Base-by-base conservation (phyloP, 176 grass and related monocot genomes). In the Carex parvula region DNA sequence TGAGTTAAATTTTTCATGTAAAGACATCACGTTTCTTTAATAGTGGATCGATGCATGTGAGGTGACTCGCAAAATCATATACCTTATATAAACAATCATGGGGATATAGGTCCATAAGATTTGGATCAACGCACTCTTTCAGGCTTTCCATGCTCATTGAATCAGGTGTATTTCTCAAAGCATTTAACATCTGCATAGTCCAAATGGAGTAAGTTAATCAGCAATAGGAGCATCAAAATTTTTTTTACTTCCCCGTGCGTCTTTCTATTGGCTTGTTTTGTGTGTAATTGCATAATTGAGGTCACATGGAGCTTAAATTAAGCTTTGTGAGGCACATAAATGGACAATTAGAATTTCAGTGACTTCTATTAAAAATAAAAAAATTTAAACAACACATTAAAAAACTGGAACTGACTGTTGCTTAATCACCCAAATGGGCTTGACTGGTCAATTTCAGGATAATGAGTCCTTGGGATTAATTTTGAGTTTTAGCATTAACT, bases 81-180 rank as follows among this genome's bases (percentile, higher is more conserved):
- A 99, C 96, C 93, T 99, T 95, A 68, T 81, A 95, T 32, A 93
- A 83, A 65, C 93, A 99, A 60, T 99, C 96, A 81, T 89, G 85
- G 80, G 96, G 96, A 87, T 99, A 95, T 33, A 99, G 64, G 65
- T 95, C 87, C 87, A 90, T 90, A 56, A 99, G 82, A 87, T 91
- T 99, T 62, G 66, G 85, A 78, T 99, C 96, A 74, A 95, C 84
- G 9, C 84, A 90, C 24, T 89, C 86, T 81, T 90, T 99, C 70
- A 95, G 64, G 83, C 89, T 90, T 37, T 85, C 91, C 78, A 91
- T 87, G 82, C 84, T 90, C 32, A 79, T 86, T 24, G 93, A 85
- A 87, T 87, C 88, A 26, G 83, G 86, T 15, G 86, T 88, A n/a
- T 83, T 93, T 87, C 85, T 90, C 53, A 99, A 84, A 70, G 91